Evolutionary conservation across 257 asterid genomes (phyloP).

Genomic region (Forsythia suspensa): DNA sequence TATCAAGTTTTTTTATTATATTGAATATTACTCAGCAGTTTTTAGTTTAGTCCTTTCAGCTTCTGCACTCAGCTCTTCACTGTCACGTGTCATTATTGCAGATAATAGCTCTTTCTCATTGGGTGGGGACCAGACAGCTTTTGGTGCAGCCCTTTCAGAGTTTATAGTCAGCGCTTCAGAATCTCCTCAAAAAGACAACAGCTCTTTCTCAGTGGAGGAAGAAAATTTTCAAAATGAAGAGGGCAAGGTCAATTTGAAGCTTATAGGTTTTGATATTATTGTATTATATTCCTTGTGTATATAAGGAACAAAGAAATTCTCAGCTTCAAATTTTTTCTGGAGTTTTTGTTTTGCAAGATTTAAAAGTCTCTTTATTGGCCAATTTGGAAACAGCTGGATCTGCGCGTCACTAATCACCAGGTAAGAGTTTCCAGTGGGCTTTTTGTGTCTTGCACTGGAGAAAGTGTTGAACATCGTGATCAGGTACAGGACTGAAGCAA

Average conservation of each 20-base stretch:
- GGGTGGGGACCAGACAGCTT: conserved; percentile 25
- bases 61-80: conserved; percentile 4
- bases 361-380: conserved; percentile 13
- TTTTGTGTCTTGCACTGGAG: conserved; percentile 6
- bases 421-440: conserved; percentile 1
- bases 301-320: not conserved
- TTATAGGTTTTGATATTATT: conserved; percentile 17
- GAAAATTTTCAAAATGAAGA: conserved; percentile 33
- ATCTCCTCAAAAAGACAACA: conserved; percentile 29
- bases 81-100: conserved; percentile 20
- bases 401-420: conserved; percentile 21
- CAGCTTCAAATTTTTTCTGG: conserved; percentile 19
- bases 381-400: conserved; percentile 36
- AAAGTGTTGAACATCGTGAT: not conserved
- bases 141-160: conserved; percentile 24
- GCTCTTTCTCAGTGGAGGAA: conserved; percentile 21
- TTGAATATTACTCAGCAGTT: conserved; percentile 10
- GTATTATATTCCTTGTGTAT: conserved; percentile 3
- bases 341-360: conserved; percentile 3
- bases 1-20: not conserved
- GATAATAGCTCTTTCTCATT: conserved; percentile 13
- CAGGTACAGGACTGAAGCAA: not conserved
- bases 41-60: conserved; percentile 1
- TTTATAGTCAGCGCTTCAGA: conserved; percentile 29
- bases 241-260: conserved; percentile 44